Evolutionary conservation across 1,284 basidiomycete genomes (phyloP).

Genomic region (Malassezia globosa): DNA sequence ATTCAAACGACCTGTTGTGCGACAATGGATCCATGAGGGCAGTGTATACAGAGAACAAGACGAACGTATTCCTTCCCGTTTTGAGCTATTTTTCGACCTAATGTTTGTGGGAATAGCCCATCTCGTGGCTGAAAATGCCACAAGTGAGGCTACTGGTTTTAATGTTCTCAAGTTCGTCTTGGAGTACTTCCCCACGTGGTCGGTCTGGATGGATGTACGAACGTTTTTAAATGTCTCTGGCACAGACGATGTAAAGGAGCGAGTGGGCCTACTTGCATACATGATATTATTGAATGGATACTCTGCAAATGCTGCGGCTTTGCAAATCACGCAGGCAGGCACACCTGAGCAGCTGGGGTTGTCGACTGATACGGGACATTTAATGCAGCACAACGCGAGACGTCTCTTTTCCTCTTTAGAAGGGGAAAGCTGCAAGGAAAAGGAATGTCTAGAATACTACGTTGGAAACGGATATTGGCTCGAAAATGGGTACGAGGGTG

Average conservation of each 20-base stretch:
- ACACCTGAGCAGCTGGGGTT: not conserved
- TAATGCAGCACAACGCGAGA: no score
- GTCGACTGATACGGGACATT: not conserved
- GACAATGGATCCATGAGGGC: conserved; percentile 43
- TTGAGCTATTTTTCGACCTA: conserved; percentile 46
- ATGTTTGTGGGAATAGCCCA: conserved; percentile 41
- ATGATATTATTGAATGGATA: conserved; percentile 45
- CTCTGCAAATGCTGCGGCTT: conserved; percentile 33
- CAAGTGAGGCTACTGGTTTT: conserved; percentile 22
- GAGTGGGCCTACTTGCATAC: conserved; percentile 32
- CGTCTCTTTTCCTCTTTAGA: not conserved
- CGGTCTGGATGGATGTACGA: conserved; percentile 37
- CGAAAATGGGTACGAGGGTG: conserved; percentile 22
- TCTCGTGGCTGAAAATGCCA: conserved; percentile 30
- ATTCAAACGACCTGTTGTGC: conserved; percentile 40
- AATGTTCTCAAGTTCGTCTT: conserved; percentile 43
- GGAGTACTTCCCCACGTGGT: conserved; percentile 38
- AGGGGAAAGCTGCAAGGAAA: not conserved
- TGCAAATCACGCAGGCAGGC: conserved; percentile 17
- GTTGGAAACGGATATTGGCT: conserved; percentile 28
- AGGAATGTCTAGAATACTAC: conserved; percentile 5
- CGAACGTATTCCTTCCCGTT: conserved; percentile 37
- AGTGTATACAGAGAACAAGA: conserved; percentile 39
- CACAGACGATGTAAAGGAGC: conserved; percentile 42
- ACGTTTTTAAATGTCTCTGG: conserved; percentile 40